Evolutionary conservation across 768 basidiomycete genomes (phyloP), one percentile per base, ranked within the genome.

Genomic region (Clitopilus hobsonii): DNA sequence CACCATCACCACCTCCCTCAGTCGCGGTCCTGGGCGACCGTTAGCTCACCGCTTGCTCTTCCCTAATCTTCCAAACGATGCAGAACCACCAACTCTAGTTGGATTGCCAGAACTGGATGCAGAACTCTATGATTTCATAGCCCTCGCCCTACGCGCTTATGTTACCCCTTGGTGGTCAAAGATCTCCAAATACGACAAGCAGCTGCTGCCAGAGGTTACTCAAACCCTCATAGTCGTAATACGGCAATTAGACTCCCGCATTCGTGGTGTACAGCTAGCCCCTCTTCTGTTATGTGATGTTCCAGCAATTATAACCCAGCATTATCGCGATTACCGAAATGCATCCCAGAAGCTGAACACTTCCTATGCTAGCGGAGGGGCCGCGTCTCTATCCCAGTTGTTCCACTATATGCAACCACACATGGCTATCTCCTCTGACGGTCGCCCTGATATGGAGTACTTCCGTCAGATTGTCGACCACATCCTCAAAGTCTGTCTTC

Each of bases 101-200:
- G 72, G 73, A 7, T 69, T 77, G 0, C 74, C 76, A 22, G 84
- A 88, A 49, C 79, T 94, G 56, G 77, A 80, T 54, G 74, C 78
- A 5, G 88, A 89, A 64, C 68, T 89, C 4, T 92, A 93, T 63
- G 88, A 93, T 69, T 76, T 92, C 55, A 75, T 92, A 27, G 91
- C 92, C 0, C 85, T 93, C 55, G 80, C 85, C 8, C 77, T 94
- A 22, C 80, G 91, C 28, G 90, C 90, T 5, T 88, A 79, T 62
- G 82, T 94, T 30, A 81, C 84, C 48, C 86, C 89, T 1, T 94
- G 91, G 92, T 94, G 91, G 89, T 77, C 87, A 27, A 89, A 84
- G 63, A 78, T 94, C 52, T 82, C 91, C 1, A 81, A 88, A 56
- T 89, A 90, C 58, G 91, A 94, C 79, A 90, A 83, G 63, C 86